Percentiles rank a stretch among this genome's conserved stretches.
Evolutionary conservation across 768 basidiomycete species (phyloP).

Genomic region (Hemileccinum impolitum): DNA sequence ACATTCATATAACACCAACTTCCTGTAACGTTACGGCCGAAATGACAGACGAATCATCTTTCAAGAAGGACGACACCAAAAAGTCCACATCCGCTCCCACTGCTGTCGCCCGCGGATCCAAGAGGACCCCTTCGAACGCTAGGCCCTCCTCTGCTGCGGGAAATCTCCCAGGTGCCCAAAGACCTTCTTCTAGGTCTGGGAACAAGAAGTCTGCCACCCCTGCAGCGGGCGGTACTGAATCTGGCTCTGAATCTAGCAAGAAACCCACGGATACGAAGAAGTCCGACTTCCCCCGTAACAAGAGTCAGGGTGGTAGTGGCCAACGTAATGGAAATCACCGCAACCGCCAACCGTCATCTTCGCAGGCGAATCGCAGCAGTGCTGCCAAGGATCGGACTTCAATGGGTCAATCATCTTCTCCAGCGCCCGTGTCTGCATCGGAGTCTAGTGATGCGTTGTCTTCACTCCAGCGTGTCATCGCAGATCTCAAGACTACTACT

Average conservation of each 20-base stretch:
- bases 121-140: slow-evolving; percentile 49
- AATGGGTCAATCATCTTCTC: slow-evolving; percentile 36
- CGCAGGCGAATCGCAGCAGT: slow-evolving; percentile 55
- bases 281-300: slow-evolving; percentile 50
- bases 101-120: slow-evolving; percentile 53
- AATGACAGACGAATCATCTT: slow-evolving; percentile 79
- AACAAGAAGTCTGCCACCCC: slow-evolving; percentile 52
- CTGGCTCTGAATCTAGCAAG: slow-evolving; percentile 70
- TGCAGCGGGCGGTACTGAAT: slow-evolving; percentile 47
- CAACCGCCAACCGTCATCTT: slow-evolving; percentile 55
- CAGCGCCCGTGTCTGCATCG: slow-evolving; percentile 47
- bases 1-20: slow-evolving; percentile 37
- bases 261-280: slow-evolving; percentile 55
- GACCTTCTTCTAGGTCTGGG: slow-evolving; percentile 64
- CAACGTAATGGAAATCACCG: slow-evolving; percentile 49
- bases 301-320: slow-evolving; percentile 46
- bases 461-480: slow-evolving; percentile 90
- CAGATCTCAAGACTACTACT: slow-evolving; percentile 85
- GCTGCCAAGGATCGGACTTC: slow-evolving; percentile 46
- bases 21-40: slow-evolving; percentile 65
- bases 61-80: slow-evolving; percentile 69
- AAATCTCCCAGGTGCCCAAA: slow-evolving; percentile 42
- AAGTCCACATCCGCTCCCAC: slow-evolving; percentile 47
- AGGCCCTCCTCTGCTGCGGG: slow-evolving; percentile 42
- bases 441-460: slow-evolving; percentile 80